phyloP scores from a whole-genome alignment of 352 stramenopile genomes.

The Bremia lactucae region DNA sequence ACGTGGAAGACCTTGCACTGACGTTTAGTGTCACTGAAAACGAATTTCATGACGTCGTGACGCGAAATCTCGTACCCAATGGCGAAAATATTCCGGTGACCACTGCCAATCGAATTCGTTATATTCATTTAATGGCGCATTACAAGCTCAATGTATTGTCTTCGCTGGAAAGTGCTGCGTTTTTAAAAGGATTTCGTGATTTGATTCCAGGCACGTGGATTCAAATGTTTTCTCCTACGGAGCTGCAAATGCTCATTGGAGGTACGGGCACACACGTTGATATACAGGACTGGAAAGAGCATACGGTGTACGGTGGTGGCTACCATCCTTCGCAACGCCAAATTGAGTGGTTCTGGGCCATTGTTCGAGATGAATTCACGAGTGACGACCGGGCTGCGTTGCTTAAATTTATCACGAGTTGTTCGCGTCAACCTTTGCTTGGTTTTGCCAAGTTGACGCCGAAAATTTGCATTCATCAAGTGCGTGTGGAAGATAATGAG shows the following conservation, averaged over 20 bases:
- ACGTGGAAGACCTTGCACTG: slow-evolving; percentile 88
- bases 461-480: slow-evolving; percentile 90
- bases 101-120: slow-evolving; percentile 90
- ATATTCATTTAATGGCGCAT: slow-evolving; percentile 94
- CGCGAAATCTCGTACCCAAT: slow-evolving; percentile 70
- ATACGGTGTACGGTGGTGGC: slow-evolving; percentile 90
- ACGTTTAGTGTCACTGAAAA: slow-evolving; percentile 87
- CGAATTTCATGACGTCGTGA: slow-evolving; percentile 58
- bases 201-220: slow-evolving; percentile 69
- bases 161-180: slow-evolving; percentile 42
- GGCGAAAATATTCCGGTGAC: slow-evolving; percentile 86
- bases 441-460: slow-evolving; percentile 91
- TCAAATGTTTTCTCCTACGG: slow-evolving; percentile 78
- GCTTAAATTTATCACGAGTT: slow-evolving; percentile 94
- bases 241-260: slow-evolving; percentile 91
- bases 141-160: slow-evolving; percentile 92
- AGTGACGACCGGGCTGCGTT: slow-evolving; percentile 82
- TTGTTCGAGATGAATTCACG: slow-evolving; percentile 63
- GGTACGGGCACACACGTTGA: slow-evolving; percentile 89
- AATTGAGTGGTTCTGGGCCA: slow-evolving; percentile 76
- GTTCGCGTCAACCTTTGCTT: slow-evolving; percentile 86
- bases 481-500: slow-evolving; percentile 60
- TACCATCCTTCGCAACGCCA: slow-evolving; percentile 82
- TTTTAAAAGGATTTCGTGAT: slow-evolving; percentile 63
- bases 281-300: slow-evolving; percentile 88